These are phyloP conservation scores for Mercurialis annua DNA, from an alignment of 345 rosid species.

Conservation along the genomic window DNA sequence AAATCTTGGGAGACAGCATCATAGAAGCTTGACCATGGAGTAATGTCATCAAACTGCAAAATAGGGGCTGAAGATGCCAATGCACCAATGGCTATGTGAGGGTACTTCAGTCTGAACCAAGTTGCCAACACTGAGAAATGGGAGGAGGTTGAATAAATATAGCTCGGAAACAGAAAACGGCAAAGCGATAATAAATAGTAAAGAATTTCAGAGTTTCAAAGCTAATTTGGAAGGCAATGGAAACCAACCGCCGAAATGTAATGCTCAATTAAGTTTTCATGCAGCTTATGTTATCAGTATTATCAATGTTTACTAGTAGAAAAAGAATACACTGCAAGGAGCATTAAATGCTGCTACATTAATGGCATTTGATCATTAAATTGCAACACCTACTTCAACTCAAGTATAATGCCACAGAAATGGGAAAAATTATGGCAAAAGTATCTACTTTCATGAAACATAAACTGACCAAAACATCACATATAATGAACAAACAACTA, in stretches of 20 bases:
- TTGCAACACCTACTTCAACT: neutral
- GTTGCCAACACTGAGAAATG: conserved; percentile 69
- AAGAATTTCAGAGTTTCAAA: neutral
- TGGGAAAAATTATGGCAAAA: neutral
- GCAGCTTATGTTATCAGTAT: too few species aligned
- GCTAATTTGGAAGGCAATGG: too few species aligned
- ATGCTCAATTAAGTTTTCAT: too few species aligned
- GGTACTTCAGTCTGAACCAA: conserved; percentile 83
- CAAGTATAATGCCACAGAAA: neutral
- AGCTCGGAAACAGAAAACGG: neutral
- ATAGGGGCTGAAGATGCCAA: conserved; percentile 82
- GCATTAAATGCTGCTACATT: conserved; percentile 11
- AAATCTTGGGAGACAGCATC: conserved; percentile 71
- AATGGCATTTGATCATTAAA: conserved; percentile 4
- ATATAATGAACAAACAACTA: neutral
- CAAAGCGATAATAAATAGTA: neutral
- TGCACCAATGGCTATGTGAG: conserved; percentile 76
- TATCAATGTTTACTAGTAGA: too few species aligned
- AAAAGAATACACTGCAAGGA: neutral
- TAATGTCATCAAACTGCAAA: conserved; percentile 60
- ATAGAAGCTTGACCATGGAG: conserved; percentile 69
- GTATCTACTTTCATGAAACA: neutral
- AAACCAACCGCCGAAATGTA: too few species aligned
- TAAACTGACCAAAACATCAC: neutral
- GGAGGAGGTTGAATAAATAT: neutral